Percentiles rank a stretch among this genome's conserved stretches.
Evolutionary conservation across 2,329 filamentous ascomycete species (phyloP).

Genomic region (Fusarium sp.): DNA sequence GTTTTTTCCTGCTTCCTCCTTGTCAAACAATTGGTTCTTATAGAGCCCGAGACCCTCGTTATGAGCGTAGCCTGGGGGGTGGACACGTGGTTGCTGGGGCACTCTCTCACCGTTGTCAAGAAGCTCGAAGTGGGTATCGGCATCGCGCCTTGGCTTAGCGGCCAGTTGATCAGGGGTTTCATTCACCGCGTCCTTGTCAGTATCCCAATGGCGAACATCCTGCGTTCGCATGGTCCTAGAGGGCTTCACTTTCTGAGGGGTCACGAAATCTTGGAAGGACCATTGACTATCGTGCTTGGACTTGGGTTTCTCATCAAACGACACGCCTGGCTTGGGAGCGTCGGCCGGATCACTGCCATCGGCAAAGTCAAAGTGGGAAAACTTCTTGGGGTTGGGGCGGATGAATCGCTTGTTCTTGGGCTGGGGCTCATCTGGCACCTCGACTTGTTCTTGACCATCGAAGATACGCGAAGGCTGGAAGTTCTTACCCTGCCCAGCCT

Average conservation of each 20-base stretch:
- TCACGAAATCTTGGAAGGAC: constrained; percentile 88
- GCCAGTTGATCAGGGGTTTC: constrained; percentile 67
- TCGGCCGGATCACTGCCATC: constrained; percentile 67
- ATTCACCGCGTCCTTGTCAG: constrained; percentile 64
- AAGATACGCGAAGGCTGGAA: constrained; percentile 71
- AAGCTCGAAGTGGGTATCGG: constrained; percentile 85
- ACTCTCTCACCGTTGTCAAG: constrained; percentile 74
- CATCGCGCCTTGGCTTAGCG: constrained; percentile 77
- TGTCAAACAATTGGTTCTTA: constrained; percentile 76
- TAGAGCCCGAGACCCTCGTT: constrained; percentile 77
- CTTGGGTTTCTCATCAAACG: constrained; percentile 56
- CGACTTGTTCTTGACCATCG: constrained; percentile 58
- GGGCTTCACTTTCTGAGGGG: constrained; percentile 76
- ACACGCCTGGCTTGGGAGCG: constrained; percentile 53
- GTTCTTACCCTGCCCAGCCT: constrained; percentile 66
- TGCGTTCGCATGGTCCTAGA: constrained; percentile 69
- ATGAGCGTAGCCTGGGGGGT: constrained; percentile 63
- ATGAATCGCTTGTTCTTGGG: constrained; percentile 56
- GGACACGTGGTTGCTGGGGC: constrained; percentile 57
- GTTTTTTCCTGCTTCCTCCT: constrained; percentile 57
- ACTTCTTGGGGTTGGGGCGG: constrained; percentile 80
- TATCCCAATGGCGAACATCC: constrained; percentile 81
- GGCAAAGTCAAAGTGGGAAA: constrained; percentile 84
- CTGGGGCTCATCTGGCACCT: constrained; percentile 55
- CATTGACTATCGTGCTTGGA: constrained; percentile 78